A percentile compares a stretch with the other conserved stretches of the same genome.
Conservation (phyloP, 306 rosid genomes). For the Abrus precatorius region DNA sequence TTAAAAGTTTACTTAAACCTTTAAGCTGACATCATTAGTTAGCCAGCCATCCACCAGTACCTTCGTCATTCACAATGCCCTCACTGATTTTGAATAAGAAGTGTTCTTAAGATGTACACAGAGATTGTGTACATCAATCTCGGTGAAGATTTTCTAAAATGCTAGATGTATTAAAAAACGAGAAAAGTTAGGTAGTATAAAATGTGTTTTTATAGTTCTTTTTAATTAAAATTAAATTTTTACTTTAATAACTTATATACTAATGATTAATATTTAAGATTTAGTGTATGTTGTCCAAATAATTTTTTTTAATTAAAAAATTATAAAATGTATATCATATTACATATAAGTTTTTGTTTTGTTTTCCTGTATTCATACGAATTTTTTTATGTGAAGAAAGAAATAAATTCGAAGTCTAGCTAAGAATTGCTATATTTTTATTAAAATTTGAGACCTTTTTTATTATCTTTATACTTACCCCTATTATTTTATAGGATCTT, state of each 20-base stretch:
- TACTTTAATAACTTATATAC: neutral
- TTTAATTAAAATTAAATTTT: neutral
- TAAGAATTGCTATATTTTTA: neutral
- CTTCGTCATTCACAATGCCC: neutral
- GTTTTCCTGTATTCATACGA: neutral
- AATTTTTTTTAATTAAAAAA: neutral
- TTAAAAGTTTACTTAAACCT: conserved; percentile 24
- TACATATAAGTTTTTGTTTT: neutral
- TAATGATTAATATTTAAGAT: neutral
- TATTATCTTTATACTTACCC: neutral
- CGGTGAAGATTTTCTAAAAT: neutral
- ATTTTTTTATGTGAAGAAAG: neutral
- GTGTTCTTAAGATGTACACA: conserved; percentile 28
- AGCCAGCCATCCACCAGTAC: conserved; percentile 39
- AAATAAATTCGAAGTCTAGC: neutral
- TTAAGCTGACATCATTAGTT: conserved; percentile 41
- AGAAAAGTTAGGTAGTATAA: neutral
- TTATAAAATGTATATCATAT: neutral
- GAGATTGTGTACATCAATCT: neutral
- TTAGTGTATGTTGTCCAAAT: neutral
- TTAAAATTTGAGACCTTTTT: neutral
- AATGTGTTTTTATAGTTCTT: neutral
- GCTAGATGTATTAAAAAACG: neutral
- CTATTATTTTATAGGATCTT: neutral
- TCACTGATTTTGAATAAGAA: conserved; percentile 29